Percentiles rank a stretch among this genome's conserved stretches.
These are phyloP conservation scores for Chaetoceros tenuissimus DNA, from an alignment of 108 stramenopile genomes.

Conservation along the genomic window DNA sequence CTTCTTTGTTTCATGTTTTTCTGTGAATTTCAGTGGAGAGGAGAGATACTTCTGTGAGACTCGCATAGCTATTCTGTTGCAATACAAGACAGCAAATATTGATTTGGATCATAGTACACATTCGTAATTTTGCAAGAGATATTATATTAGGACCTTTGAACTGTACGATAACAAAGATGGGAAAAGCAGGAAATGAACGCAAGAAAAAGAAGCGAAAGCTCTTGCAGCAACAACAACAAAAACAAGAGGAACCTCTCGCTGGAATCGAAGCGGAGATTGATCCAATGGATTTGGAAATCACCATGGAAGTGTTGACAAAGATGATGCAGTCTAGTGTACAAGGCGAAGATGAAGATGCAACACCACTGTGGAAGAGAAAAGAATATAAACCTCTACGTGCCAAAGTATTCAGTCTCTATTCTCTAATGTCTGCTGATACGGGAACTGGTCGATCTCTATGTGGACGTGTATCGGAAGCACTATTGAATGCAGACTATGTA, in stretches of 20 bases:
- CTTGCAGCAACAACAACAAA: not conserved
- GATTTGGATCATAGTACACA: no score
- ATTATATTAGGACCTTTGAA: no score
- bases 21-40: no score
- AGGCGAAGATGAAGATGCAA: constrained; percentile 4
- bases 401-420: constrained; percentile 4
- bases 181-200: constrained; percentile 3
- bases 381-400: constrained; percentile 5
- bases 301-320: constrained; percentile 10
- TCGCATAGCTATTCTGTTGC: no score
- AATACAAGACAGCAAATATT: no score
- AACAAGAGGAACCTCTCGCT: constrained; percentile 1
- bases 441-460: constrained; percentile 1
- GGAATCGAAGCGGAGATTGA: not conserved
- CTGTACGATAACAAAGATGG: no score
- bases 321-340: constrained; percentile 12
- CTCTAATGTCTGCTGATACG: constrained; percentile 5
- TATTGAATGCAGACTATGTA: constrained; percentile 7
- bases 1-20: no score
- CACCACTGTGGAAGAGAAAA: constrained; percentile 4
- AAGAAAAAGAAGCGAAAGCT: constrained; percentile 8
- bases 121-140: no score
- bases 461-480: constrained; percentile 8
- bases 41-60: no score
- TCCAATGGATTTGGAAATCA: constrained; percentile 2